Percentiles rank a stretch among this genome's conserved stretches.
These are phyloP conservation scores for Russula dissimulans DNA, from an alignment of 768 basidiomycete genomes.

Conservation along the genomic window DNA sequence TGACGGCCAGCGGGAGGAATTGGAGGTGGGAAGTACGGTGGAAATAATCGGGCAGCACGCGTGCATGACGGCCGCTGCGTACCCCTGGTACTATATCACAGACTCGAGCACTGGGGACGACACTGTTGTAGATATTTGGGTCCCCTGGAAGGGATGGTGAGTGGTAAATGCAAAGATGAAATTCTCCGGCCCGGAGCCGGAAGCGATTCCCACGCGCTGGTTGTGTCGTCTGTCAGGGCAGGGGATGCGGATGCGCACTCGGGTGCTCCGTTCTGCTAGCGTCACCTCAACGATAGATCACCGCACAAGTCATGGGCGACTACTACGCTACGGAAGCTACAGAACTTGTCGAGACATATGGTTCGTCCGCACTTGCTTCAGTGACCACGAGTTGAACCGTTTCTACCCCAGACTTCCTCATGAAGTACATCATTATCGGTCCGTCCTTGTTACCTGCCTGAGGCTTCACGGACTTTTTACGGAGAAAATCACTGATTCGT, in stretches of 20 bases:
- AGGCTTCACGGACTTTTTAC: conserved; percentile 1
- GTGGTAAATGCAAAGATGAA: conserved; percentile 40
- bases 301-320: conserved; percentile 46
- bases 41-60: conserved; percentile 81
- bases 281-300: background rate
- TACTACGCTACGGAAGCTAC: conserved; percentile 79
- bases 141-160: conserved; percentile 87
- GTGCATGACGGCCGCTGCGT: conserved; percentile 69
- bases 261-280: background rate
- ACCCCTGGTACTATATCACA: conserved; percentile 79
- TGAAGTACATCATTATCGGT: conserved; percentile 99
- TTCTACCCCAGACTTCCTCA: conserved; percentile 71
- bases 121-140: conserved; percentile 71
- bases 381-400: background rate
- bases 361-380: conserved; percentile 30
- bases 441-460: conserved; percentile 18
- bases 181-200: background rate
- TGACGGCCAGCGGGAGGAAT: conserved; percentile 19
- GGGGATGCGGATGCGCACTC: background rate
- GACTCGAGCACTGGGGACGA: conserved; percentile 48
- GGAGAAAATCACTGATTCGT: background rate
- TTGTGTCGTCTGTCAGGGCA: background rate
- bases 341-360: conserved; percentile 91
- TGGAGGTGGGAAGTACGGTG: conserved; percentile 52
- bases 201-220: background rate